Conservation (phyloP, 805 yeast species). For the Myxozyma nipponensis region DNA sequence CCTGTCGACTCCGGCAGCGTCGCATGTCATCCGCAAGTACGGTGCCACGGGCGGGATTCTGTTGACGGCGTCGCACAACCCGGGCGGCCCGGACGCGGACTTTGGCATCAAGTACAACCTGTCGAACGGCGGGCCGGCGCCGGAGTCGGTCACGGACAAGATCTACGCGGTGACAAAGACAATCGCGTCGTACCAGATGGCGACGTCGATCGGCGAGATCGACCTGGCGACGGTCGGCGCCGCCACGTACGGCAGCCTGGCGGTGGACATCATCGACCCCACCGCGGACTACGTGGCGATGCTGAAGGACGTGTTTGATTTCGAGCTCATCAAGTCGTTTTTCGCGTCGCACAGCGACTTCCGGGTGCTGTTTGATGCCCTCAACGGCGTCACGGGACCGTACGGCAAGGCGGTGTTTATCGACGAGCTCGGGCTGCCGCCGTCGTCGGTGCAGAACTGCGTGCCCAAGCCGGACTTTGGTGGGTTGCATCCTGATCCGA, state of each 20-base stretch:
- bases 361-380: slow-evolving; percentile 77
- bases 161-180: slow-evolving; percentile 67
- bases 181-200: slow-evolving; percentile 57
- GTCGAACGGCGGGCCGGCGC: slow-evolving; percentile 97
- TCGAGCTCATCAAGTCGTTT: slow-evolving; percentile 71
- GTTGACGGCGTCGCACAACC: slow-evolving; percentile 94
- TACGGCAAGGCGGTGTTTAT: slow-evolving; percentile 82
- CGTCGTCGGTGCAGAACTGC: slow-evolving; percentile 69
- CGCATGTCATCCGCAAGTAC: slow-evolving; percentile 79
- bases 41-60: slow-evolving; percentile 87
- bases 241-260: slow-evolving; percentile 52
- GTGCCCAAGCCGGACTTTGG: slow-evolving; percentile 87
- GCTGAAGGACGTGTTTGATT: slow-evolving; percentile 84
- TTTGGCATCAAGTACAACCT: slow-evolving; percentile 94
- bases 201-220: slow-evolving; percentile 57
- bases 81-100: slow-evolving; percentile 92
- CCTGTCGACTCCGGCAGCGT: slow-evolving; percentile 93
- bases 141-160: slow-evolving; percentile 85
- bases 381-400: slow-evolving; percentile 97
- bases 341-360: slow-evolving; percentile 53
- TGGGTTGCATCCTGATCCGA: slow-evolving; percentile 97
- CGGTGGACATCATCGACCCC: slow-evolving; percentile 78
- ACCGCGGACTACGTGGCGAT: slow-evolving; percentile 72
- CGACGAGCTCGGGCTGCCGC: slow-evolving; percentile 76
- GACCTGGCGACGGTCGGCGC: slow-evolving; percentile 61